phyloP scores from a whole-genome alignment of 1,284 basidiomycete species.

The Schizopora paradoxa region DNA sequence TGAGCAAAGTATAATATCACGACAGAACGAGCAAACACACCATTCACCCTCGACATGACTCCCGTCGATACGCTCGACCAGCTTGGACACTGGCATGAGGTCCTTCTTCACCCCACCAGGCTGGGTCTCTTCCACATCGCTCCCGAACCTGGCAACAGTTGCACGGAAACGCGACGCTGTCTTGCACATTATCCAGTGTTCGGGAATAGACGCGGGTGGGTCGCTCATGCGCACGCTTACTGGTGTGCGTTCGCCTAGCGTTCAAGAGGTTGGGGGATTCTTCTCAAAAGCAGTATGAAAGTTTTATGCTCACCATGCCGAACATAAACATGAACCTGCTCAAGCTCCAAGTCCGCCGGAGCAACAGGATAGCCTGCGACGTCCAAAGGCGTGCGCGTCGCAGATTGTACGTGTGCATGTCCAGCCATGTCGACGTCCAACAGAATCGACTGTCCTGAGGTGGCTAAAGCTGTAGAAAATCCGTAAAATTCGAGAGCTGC shows the following conservation, averaged over 20 bases:
- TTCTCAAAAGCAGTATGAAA: constrained; percentile 3
- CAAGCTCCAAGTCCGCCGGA: constrained; percentile 49
- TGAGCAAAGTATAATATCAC: constrained; percentile 5
- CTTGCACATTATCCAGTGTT: constrained; percentile 67
- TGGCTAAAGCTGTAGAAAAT: no score
- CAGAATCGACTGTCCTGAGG: no score
- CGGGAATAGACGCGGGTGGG: constrained; percentile 60
- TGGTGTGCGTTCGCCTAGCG: constrained; percentile 64
- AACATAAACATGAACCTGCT: constrained; percentile 71
- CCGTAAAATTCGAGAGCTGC: no score
- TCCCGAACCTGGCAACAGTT: constrained; percentile 34
- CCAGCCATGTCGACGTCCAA: no score
- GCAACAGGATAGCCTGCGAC: constrained; percentile 55
- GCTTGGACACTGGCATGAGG: constrained; percentile 34
- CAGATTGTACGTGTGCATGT: no score
- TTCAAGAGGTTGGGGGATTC: background rate
- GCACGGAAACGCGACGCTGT: constrained; percentile 50
- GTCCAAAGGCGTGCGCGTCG: constrained; percentile 46
- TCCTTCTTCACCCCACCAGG: constrained; percentile 23
- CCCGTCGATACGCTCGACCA: constrained; percentile 56
- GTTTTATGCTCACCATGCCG: constrained; percentile 54
- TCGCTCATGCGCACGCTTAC: constrained; percentile 59
- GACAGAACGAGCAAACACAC: constrained; percentile 35
- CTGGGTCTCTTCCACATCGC: constrained; percentile 18
- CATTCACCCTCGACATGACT: constrained; percentile 52